Evolutionary conservation across 2,329 filamentous ascomycete genomes (phyloP).

Genomic region (Neofusicoccum kwambonambiense): DNA sequence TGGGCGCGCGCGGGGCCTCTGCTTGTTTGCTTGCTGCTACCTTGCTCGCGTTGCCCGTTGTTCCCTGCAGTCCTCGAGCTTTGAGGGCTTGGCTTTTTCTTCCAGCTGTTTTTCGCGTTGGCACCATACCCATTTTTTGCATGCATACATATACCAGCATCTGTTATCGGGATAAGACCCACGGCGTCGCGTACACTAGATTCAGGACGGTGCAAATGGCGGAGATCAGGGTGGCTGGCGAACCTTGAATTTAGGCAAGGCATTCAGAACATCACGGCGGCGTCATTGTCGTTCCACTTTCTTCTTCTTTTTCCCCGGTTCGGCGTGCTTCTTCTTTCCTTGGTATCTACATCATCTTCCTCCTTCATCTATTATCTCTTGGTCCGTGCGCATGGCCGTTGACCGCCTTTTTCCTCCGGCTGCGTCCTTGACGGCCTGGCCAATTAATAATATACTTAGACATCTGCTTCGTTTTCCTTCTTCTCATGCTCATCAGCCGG

Average conservation of each 20-base stretch:
- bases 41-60: not conserved
- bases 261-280: constrained; percentile 9
- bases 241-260: not conserved
- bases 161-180: constrained; percentile 6
- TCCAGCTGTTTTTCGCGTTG: not conserved
- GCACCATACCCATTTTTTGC: constrained; percentile 11
- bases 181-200: constrained; percentile 12
- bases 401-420: not conserved
- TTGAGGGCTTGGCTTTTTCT: not conserved
- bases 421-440: not conserved
- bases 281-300: constrained; percentile 10
- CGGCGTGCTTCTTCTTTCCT: not conserved
- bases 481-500: not conserved
- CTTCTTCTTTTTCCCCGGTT: not conserved
- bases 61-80: not conserved
- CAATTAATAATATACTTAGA: constrained; percentile 5
- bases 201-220: constrained; percentile 8
- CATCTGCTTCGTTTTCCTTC: not conserved
- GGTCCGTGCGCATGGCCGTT: not conserved
- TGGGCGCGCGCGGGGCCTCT: not conserved
- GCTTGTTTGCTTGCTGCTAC: not conserved
- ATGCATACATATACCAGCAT: constrained; percentile 14
- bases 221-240: not conserved
- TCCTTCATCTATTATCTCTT: constrained; percentile 1
- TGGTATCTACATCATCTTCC: not conserved